A percentile compares a stretch with the other conserved stretches of the same genome.
Conservation (phyloP, 768 basidiomycete species). For the Naganishia antarctica region DNA sequence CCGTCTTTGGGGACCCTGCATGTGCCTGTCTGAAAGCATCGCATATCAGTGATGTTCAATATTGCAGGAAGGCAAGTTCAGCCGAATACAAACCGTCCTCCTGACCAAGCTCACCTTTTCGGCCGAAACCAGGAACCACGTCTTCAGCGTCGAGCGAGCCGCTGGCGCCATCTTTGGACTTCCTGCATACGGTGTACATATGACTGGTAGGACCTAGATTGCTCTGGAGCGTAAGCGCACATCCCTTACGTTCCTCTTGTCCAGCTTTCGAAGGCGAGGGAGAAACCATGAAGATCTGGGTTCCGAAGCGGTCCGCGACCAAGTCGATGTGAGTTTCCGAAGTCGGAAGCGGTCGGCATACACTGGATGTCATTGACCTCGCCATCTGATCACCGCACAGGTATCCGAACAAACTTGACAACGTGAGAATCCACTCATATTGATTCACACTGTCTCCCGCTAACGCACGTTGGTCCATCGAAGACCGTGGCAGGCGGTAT, state of each 20-base stretch:
- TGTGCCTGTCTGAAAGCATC: conserved; percentile 63
- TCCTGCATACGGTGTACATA: conserved; percentile 86
- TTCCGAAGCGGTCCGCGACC: conserved; percentile 73
- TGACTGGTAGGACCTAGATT: conserved; percentile 54
- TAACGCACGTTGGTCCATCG: not conserved
- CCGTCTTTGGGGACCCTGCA: conserved; percentile 47
- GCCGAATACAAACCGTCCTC: too few relatives aligned
- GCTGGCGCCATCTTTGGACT: conserved; percentile 85
- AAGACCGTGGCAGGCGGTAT: conserved; percentile 72
- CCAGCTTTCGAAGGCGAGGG: conserved; percentile 46
- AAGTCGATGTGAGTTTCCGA: conserved; percentile 73
- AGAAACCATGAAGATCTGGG: conserved; percentile 64
- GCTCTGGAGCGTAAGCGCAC: not conserved
- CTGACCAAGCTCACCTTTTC: too few relatives aligned
- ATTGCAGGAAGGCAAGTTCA: not conserved
- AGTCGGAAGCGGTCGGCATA: not conserved
- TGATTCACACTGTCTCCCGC: not conserved
- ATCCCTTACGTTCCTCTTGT: not conserved
- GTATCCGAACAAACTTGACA: conserved; percentile 82
- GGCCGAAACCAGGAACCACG: conserved; percentile 56
- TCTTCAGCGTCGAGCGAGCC: conserved; percentile 82
- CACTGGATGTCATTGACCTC: not conserved
- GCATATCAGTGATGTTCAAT: too few relatives aligned
- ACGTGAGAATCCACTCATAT: conserved; percentile 48
- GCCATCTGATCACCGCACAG: conserved; percentile 49